Evolutionary conservation across 2,329 filamentous ascomycete genomes (phyloP).

Genomic region (Berkeleyomyces rouxiae): DNA sequence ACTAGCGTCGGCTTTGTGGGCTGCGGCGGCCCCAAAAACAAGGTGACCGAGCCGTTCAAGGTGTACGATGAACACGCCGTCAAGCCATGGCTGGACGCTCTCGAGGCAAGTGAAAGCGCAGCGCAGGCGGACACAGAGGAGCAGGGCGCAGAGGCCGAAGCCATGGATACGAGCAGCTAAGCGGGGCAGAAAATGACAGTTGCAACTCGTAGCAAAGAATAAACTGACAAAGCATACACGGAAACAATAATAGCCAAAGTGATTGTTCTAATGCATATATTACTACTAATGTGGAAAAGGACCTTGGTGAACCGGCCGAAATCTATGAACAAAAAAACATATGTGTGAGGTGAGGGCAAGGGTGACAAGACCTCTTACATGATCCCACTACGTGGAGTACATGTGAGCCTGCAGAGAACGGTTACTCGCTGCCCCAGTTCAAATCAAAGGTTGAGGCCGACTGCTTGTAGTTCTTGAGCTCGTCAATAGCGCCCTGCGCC

Average conservation of each 20-base stretch:
- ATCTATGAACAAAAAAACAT: background rate
- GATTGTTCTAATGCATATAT: background rate
- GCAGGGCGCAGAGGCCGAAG: slow-evolving; percentile 23
- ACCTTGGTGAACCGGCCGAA: background rate
- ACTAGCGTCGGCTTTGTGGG: slow-evolving; percentile 82
- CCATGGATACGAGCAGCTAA: slow-evolving; percentile 14
- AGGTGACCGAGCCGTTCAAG: slow-evolving; percentile 60
- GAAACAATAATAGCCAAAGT: background rate
- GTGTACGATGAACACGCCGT: slow-evolving; percentile 82
- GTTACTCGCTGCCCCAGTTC: slow-evolving; percentile 56
- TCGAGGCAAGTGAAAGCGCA: slow-evolving; percentile 34
- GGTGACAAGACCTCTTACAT: no score
- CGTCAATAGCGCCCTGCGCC: slow-evolving; percentile 54
- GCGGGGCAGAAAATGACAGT: slow-evolving; percentile 16
- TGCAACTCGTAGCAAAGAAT: slow-evolving; percentile 11
- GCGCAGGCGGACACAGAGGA: slow-evolving; percentile 24
- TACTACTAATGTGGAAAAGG: background rate
- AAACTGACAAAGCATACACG: slow-evolving; percentile 5
- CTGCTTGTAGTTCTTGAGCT: slow-evolving; percentile 57
- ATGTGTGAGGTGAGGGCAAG: no score
- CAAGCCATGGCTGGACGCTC: slow-evolving; percentile 66
- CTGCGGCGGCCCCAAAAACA: slow-evolving; percentile 34
- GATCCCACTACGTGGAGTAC: no score
- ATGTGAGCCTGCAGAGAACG: no score
- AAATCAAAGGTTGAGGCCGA: slow-evolving; percentile 62